phyloP scores from a whole-genome alignment of 2,329 filamentous ascomycete species.

The Meredithiella fracta region DNA sequence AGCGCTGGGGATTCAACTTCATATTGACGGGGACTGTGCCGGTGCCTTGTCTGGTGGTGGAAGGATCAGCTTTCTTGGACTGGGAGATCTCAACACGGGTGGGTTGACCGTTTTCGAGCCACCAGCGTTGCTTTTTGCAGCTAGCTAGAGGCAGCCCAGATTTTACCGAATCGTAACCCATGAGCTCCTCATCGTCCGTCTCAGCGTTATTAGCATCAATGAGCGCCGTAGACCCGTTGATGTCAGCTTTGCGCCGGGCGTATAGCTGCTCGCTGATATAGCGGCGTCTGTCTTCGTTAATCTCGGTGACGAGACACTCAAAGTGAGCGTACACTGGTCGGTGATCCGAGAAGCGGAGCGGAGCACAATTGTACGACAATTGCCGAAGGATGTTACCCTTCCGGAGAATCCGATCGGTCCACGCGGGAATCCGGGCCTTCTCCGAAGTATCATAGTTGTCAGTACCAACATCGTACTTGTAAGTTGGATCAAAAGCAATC shows the following conservation, averaged over 20 bases:
- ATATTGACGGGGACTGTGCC: constrained; percentile 22
- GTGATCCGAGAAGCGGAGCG: constrained; percentile 83
- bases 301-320: constrained; percentile 61
- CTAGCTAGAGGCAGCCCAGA: constrained; percentile 55
- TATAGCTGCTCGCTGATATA: constrained; percentile 62
- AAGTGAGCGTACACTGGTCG: constrained; percentile 89
- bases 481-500: constrained; percentile 82
- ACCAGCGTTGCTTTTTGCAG: constrained; percentile 54
- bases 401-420: constrained; percentile 85
- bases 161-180: constrained; percentile 69
- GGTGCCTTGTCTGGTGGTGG: constrained; percentile 25
- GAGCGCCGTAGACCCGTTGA: constrained; percentile 46
- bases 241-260: constrained; percentile 45
- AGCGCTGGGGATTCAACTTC: constrained; percentile 54
- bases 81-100: constrained; percentile 57
- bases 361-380: constrained; percentile 64
- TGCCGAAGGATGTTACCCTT: constrained; percentile 75
- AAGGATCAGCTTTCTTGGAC: constrained; percentile 27
- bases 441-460: constrained; percentile 92
- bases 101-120: constrained; percentile 53
- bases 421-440: constrained; percentile 86
- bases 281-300: constrained; percentile 61
- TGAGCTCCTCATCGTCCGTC: constrained; percentile 62
- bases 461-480: constrained; percentile 82
- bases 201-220: constrained; percentile 29